These are phyloP conservation scores for Stagonosporopsis rhizophila DNA, from an alignment of 2,329 filamentous ascomycete genomes.

Conservation along the genomic window DNA sequence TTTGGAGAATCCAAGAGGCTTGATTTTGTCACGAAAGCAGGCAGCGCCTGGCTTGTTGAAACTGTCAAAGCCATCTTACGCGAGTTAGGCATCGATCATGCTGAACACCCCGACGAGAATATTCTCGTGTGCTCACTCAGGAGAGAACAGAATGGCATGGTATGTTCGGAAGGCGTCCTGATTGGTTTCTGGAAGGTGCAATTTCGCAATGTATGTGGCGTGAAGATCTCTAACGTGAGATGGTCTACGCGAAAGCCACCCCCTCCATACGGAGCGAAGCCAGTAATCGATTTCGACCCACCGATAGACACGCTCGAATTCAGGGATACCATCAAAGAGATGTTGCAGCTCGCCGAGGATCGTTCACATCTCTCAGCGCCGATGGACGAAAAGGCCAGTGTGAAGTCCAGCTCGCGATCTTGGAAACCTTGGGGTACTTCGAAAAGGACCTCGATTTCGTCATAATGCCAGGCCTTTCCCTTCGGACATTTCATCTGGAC, in stretches of 20 bases:
- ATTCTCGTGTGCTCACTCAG: conserved; percentile 33
- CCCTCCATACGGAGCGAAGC: neutral
- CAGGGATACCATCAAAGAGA: conserved; percentile 26
- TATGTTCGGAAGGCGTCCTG: conserved; percentile 29
- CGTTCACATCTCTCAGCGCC: neutral
- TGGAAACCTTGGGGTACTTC: conserved; percentile 1
- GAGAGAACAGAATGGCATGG: conserved; percentile 31
- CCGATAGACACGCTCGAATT: conserved; percentile 26
- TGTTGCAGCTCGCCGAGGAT: conserved; percentile 28
- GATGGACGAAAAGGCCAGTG: neutral
- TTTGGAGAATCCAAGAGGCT: conserved; percentile 35
- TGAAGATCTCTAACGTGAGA: conserved; percentile 29
- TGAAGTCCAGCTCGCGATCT: neutral
- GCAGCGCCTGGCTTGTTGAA: conserved; percentile 36
- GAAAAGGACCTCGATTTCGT: neutral
- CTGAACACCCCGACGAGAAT: conserved; percentile 20
- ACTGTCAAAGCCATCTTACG: conserved; percentile 30
- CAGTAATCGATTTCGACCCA: neutral
- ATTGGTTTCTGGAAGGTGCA: conserved; percentile 38
- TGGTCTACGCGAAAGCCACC: conserved; percentile 24
- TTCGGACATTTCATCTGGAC: neutral
- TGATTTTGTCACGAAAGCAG: conserved; percentile 35
- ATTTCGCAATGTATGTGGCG: conserved; percentile 34
- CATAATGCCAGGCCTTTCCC: neutral
- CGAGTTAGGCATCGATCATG: conserved; percentile 35